These are phyloP conservation scores for Nephelium lappaceum DNA, from an alignment of 345 rosid genomes.

Conservation along the genomic window DNA sequence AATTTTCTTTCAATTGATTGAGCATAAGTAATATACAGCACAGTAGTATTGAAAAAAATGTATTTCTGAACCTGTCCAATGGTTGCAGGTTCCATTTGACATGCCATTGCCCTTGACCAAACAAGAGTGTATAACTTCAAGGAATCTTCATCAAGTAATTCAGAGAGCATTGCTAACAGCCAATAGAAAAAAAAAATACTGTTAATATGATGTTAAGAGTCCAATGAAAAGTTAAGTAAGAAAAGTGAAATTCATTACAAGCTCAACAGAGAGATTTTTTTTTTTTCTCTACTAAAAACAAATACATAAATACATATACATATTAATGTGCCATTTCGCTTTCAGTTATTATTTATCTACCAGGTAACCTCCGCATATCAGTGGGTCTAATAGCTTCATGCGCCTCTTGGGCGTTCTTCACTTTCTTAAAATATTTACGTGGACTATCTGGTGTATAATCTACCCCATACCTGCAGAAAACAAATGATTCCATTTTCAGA, in stretches of 20 bases:
- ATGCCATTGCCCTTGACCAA: slow-evolving; percentile 92
- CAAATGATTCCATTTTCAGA: slow-evolving; percentile 14
- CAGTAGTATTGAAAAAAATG: not conserved
- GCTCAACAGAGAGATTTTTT: not conserved
- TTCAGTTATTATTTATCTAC: slow-evolving; percentile 44
- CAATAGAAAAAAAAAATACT: slow-evolving; percentile 14
- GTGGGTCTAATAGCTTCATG: slow-evolving; percentile 99
- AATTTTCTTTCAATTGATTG: slow-evolving; percentile 3
- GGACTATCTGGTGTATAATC: slow-evolving; percentile 57
- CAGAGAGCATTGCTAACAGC: slow-evolving; percentile 64
- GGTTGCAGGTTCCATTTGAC: slow-evolving; percentile 87
- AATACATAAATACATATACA: not conserved
- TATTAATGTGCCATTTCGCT: slow-evolving; percentile 15
- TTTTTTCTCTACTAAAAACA: not conserved
- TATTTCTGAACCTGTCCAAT: slow-evolving; percentile 64
- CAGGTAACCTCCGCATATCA: slow-evolving; percentile 71
- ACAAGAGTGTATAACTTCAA: slow-evolving; percentile 87
- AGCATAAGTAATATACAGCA: not conserved
- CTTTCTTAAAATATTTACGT: slow-evolving; percentile 87
- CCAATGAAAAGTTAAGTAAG: slow-evolving; percentile 2
- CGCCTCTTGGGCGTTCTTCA: slow-evolving; percentile 98
- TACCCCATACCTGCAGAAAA: slow-evolving; percentile 67
- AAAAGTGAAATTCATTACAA: slow-evolving; percentile 16
- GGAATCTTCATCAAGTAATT: slow-evolving; percentile 83
- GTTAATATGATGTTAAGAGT: slow-evolving; percentile 14